Evolutionary conservation across 176 grass and related monocot genomes (phyloP).

Genomic region (Raddia distichophylla): DNA sequence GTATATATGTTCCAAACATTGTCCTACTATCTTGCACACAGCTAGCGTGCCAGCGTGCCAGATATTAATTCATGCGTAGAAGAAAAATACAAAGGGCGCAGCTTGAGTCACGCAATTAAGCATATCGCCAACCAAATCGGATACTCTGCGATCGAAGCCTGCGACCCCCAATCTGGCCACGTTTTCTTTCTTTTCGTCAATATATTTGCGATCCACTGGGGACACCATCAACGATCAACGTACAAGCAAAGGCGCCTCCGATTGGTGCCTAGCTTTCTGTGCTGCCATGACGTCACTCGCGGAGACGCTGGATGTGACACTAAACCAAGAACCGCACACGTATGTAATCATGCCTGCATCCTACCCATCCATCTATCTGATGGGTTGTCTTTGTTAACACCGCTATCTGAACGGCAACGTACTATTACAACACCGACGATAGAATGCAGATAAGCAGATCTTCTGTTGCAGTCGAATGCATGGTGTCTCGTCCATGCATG

Average conservation of each 20-base stretch:
- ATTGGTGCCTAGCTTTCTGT: too few relatives aligned
- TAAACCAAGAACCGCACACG: slow-evolving; percentile 18
- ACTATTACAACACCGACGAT: background rate
- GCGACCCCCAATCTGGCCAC: background rate
- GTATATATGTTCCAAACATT: background rate
- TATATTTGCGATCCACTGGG: background rate
- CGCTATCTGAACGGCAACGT: slow-evolving; percentile 4
- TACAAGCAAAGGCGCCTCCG: too few relatives aligned
- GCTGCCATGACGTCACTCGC: too few relatives aligned
- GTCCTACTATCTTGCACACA: background rate
- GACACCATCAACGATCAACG: background rate
- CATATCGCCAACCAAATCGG: slow-evolving; percentile 19
- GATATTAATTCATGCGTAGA: background rate
- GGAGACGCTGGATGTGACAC: too few relatives aligned
- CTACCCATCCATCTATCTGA: background rate
- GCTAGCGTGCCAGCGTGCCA: background rate
- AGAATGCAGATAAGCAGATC: background rate
- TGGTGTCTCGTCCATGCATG: background rate
- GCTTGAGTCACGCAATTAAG: background rate
- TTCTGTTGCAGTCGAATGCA: background rate
- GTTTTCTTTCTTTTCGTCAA: background rate
- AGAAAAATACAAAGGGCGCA: background rate
- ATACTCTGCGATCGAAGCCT: background rate
- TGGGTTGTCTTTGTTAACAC: background rate
- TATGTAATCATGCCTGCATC: background rate